Evolutionary conservation across 768 basidiomycete genomes (phyloP), one percentile per base, ranked within the genome.

Genomic region (Lactifluus hygrophoroides): DNA sequence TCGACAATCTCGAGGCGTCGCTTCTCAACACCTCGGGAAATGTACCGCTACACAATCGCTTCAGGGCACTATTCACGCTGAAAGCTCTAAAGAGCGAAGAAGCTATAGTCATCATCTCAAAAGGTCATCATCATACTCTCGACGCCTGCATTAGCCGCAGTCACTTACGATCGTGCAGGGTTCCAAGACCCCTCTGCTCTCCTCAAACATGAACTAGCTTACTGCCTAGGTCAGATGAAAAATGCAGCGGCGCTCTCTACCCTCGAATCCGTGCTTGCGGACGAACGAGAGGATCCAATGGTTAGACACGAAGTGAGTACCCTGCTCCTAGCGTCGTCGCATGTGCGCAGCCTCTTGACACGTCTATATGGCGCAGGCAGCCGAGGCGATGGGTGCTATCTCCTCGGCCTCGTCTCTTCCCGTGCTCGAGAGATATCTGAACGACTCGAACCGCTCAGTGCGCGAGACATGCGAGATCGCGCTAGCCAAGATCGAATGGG

Each of bases 391-490:
- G 77, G 96, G 94, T 40, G 96, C 96, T 1, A 91, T 98, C 37
- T 92, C 90, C 8, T 76, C 82, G 21, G 66, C 76, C 2, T 64
- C 72, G 0, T 89, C 91, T 16, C 67, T 94, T 11, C 79, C 84
- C 3, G 69, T 93, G 56, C 78, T 99, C 37, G 73, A 75, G 55
- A 77, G 86, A 70, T 94, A 86, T 72, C 72, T 88, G 32, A 69
- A 74, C 54, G 91, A 97, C 75, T 67, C 80, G 10, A 80, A 88
- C 62, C 77, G 83, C 47, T 81, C 82, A 38, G 88, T 95, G 0
- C 80, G 93, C 35, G 96, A 99, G 75, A 99, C 96, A 0, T 97
- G 94, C 71, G 93, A 98, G 73, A 94, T 99, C 60, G 96, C 96
- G 1, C 80, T 98, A 42, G 90, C 85, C 6, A 96, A 93, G 77